These are phyloP conservation scores for Plasmodium reichenowi DNA, from an alignment of 169 alveolate genomes.

Conservation along the genomic window DNA sequence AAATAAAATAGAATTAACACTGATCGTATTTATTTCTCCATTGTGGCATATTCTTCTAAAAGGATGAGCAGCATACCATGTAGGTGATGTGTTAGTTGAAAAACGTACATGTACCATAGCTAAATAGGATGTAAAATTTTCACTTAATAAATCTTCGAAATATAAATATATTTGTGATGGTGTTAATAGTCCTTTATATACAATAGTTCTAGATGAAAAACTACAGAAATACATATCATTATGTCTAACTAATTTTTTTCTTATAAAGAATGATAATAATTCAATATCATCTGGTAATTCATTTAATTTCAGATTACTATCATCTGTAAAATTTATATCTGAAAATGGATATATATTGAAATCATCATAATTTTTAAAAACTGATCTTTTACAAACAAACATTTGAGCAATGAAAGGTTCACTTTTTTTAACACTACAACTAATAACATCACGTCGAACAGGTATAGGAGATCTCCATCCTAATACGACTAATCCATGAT, in stretches of 20 bases:
- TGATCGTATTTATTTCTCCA: slow-evolving; percentile 78
- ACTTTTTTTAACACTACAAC: slow-evolving; percentile 79
- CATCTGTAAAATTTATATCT: slow-evolving; percentile 66
- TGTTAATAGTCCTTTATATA: slow-evolving; percentile 76
- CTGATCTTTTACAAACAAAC: slow-evolving; percentile 77
- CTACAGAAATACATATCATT: slow-evolving; percentile 76
- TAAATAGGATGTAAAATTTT: slow-evolving; percentile 66
- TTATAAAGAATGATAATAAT: slow-evolving; percentile 57
- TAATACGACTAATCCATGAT: slow-evolving; percentile 75
- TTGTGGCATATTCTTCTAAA: slow-evolving; percentile 78
- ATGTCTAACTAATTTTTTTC: slow-evolving; percentile 70
- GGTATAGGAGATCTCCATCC: slow-evolving; percentile 86
- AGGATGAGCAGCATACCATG: slow-evolving; percentile 79
- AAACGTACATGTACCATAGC: slow-evolving; percentile 77
- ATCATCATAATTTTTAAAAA: slow-evolving; percentile 74
- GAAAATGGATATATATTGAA: slow-evolving; percentile 57
- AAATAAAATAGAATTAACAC: slow-evolving; percentile 77
- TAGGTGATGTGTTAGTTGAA: slow-evolving; percentile 75
- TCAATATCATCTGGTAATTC: slow-evolving; percentile 69
- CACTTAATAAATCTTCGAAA: slow-evolving; percentile 73
- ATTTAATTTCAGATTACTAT: slow-evolving; percentile 38
- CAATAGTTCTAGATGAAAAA: slow-evolving; percentile 77
- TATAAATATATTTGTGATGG: slow-evolving; percentile 73
- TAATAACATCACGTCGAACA: slow-evolving; percentile 78
- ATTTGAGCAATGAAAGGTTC: slow-evolving; percentile 85